These are phyloP conservation scores for Penicillium nucicola DNA, from an alignment of 495 filamentous ascomycete genomes.

Conservation along the genomic window DNA sequence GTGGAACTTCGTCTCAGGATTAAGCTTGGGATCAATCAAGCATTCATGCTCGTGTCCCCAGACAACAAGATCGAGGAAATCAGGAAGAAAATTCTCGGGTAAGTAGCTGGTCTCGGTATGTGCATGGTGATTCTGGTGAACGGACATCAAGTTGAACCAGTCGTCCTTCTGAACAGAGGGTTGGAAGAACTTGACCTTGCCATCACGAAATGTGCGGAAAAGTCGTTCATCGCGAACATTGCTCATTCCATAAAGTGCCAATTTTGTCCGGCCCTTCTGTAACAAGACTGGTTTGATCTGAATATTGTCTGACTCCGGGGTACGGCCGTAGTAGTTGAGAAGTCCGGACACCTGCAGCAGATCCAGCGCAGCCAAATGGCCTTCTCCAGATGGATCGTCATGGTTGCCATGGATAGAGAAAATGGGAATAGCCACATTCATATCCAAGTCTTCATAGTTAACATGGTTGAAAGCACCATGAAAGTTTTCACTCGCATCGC, in stretches of 20 bases:
- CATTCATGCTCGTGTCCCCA: constrained; percentile 99
- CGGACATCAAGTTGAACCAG: constrained; percentile 95
- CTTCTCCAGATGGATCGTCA: constrained; percentile 94
- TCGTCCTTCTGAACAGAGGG: constrained; percentile 79
- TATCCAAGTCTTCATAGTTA: constrained; percentile 97
- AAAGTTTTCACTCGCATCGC: constrained; percentile 87
- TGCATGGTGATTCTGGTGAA: constrained; percentile 95
- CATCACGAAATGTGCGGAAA: constrained; percentile 88
- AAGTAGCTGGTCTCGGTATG: constrained; percentile 88
- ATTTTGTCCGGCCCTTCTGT: constrained; percentile 90
- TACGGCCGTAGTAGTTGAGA: constrained; percentile 93
- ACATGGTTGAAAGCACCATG: constrained; percentile 82
- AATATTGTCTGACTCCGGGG: constrained; percentile 88
- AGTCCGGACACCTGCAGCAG: constrained; percentile 86
- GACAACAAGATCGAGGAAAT: constrained; percentile 85
- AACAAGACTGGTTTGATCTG: constrained; percentile 85
- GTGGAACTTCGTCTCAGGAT: constrained; percentile 84
- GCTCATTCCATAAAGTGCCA: constrained; percentile 93
- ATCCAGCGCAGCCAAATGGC: constrained; percentile 84
- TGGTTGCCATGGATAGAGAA: constrained; percentile 99
- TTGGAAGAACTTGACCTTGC: constrained; percentile 89
- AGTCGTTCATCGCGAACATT: constrained; percentile 96
- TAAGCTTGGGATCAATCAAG: constrained; percentile 75
- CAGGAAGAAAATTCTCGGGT: constrained; percentile 89
- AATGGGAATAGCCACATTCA: constrained; percentile 95